Evolutionary conservation across 1,284 basidiomycete genomes (phyloP).

Genomic region (Wolfiporia cocos): DNA sequence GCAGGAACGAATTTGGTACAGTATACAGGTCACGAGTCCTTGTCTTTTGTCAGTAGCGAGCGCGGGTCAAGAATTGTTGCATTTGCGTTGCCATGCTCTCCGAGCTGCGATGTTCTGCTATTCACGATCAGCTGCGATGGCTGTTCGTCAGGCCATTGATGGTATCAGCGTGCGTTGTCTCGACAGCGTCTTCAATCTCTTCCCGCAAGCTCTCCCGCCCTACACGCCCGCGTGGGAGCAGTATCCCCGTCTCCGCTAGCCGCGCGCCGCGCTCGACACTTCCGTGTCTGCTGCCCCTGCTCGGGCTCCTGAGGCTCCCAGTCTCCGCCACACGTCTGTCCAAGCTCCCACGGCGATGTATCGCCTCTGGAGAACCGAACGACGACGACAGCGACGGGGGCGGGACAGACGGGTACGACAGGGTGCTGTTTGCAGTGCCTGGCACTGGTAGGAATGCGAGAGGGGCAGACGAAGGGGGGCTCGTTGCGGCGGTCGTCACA

Average conservation of each 20-base stretch:
- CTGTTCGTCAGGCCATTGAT: too few relatives aligned
- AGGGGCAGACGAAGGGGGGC: conserved; percentile 56
- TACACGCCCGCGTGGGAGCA: conserved; percentile 14
- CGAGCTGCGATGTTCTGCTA: too few relatives aligned
- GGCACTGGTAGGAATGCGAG: conserved; percentile 35
- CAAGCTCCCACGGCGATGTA: conserved; percentile 32
- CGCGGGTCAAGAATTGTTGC: too few relatives aligned
- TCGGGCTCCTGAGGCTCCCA: conserved; percentile 32
- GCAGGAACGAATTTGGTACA: too few relatives aligned
- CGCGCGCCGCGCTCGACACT: conserved; percentile 58
- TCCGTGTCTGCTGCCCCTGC: conserved; percentile 39
- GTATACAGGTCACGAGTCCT: too few relatives aligned
- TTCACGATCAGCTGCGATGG: too few relatives aligned
- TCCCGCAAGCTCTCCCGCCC: conserved; percentile 15
- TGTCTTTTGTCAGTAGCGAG: too few relatives aligned
- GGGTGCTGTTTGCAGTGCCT: conserved; percentile 22
- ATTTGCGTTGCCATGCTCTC: too few relatives aligned
- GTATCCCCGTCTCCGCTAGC: conserved; percentile 43
- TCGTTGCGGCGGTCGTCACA: conserved; percentile 55
- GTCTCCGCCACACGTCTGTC: conserved; percentile 30
- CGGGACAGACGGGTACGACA: conserved; percentile 59
- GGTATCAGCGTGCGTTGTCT: too few relatives aligned
- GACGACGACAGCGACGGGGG: conserved; percentile 66
- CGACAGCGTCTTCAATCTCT: conserved; percentile 5
- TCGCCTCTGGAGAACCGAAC: conserved; percentile 46